These are phyloP conservation scores for Curvularia spicifera DNA, from an alignment of 2,329 filamentous ascomycete species.

Conservation along the genomic window DNA sequence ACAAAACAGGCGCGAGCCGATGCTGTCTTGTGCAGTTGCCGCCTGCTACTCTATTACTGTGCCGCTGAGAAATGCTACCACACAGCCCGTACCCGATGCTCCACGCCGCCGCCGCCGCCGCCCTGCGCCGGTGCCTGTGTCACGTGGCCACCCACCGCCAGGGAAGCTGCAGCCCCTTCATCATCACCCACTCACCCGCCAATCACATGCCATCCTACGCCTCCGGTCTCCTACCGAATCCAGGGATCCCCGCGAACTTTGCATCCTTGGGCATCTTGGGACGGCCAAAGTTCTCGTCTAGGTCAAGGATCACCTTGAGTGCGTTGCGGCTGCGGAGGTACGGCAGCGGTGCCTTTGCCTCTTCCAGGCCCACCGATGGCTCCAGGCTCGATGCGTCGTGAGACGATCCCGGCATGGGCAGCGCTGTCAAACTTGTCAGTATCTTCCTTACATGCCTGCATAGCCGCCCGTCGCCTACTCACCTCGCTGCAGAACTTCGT, in stretches of 20 bases:
- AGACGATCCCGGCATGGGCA: constrained; percentile 78
- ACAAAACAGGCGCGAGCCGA: too few relatives aligned
- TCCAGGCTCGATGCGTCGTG: constrained; percentile 61
- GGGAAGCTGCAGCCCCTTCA: constrained; percentile 21
- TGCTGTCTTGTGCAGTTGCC: too few relatives aligned
- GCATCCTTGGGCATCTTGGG: constrained; percentile 62
- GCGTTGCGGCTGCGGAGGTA: constrained; percentile 83
- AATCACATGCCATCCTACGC: constrained; percentile 37
- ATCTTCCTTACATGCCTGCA: neutral
- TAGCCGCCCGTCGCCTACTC: constrained; percentile 8
- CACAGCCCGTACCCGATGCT: neutral
- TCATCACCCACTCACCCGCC: constrained; percentile 31
- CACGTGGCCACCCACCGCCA: constrained; percentile 16
- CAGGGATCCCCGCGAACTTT: constrained; percentile 46
- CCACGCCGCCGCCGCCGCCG: too few relatives aligned
- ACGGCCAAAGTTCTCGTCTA: constrained; percentile 91
- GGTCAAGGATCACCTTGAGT: constrained; percentile 91
- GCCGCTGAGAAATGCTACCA: constrained; percentile 15
- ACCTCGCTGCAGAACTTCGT: constrained; percentile 82
- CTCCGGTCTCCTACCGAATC: constrained; percentile 44
- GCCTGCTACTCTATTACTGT: constrained; percentile 19
- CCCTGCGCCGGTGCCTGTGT: constrained; percentile 8
- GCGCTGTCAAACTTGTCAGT: constrained; percentile 41
- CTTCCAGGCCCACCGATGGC: constrained; percentile 67
- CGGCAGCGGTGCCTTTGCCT: constrained; percentile 68